Evolutionary conservation across 2,329 filamentous ascomycete species (phyloP).

Genomic region (Fusarium scirpi): DNA sequence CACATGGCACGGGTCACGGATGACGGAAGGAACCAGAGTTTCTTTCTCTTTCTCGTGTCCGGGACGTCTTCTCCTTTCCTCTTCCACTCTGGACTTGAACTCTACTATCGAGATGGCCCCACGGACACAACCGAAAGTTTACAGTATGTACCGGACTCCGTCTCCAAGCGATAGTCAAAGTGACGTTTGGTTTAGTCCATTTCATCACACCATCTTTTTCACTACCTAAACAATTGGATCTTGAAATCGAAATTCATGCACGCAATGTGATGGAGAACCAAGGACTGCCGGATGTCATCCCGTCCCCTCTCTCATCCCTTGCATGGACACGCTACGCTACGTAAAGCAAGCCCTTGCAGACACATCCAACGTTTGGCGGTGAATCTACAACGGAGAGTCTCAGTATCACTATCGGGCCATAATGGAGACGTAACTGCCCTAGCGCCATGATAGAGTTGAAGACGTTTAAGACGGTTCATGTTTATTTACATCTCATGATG

Average conservation of each 20-base stretch:
- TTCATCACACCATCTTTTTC: constrained; percentile 22
- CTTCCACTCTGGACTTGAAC: neutral
- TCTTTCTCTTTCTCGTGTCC: constrained; percentile 9
- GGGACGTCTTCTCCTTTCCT: neutral
- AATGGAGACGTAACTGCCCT: constrained; percentile 25
- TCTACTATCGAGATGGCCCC: neutral
- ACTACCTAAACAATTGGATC: neutral
- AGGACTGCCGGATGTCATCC: constrained; percentile 40
- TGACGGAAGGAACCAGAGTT: constrained; percentile 38
- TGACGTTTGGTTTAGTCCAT: constrained; percentile 38
- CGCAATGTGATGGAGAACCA: constrained; percentile 4
- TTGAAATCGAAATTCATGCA: constrained; percentile 18
- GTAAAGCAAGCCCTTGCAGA: constrained; percentile 22
- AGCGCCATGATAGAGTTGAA: constrained; percentile 10
- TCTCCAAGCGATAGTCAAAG: constrained; percentile 34
- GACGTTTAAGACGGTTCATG: constrained; percentile 23
- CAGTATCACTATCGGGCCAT: constrained; percentile 30
- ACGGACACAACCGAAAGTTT: neutral
- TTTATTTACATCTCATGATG: constrained; percentile 23
- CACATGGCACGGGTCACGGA: constrained; percentile 30
- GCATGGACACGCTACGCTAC: constrained; percentile 39
- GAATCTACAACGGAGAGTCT: constrained; percentile 39
- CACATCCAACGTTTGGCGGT: constrained; percentile 39
- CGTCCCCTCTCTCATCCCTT: constrained; percentile 39
- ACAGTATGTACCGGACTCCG: neutral